Base-by-base conservation (phyloP, 176 grass and related monocot species). In the barley (Hordeum vulgare) region DNA sequence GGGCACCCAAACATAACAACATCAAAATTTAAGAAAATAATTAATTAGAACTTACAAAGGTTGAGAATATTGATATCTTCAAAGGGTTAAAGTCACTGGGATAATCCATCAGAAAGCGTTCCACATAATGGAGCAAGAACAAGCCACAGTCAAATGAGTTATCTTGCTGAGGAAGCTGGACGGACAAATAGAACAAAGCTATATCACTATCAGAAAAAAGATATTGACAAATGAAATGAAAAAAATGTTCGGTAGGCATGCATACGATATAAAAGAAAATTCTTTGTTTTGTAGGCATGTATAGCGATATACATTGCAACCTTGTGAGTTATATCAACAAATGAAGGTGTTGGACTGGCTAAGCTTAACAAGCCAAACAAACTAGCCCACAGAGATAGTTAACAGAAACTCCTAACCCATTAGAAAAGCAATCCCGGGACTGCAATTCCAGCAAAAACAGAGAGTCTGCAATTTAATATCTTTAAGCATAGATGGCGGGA, bases 81-180 rank as follows among this genome's bases (percentile, higher is more conserved):
- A 96, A 81, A 33, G 93, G 93, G 71, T 94, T 90, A 86, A 99
- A 89, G 82, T 49, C 74, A 73, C 49, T 56, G 24, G 97, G 89
- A 96, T 81, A 85, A 86, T 94, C 93, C 85, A 79, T 91, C 85
- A 99, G 75, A 89, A 99, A 99, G 70, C 49, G 85, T 53, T 99
- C 97, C 70, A 94, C 91, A 81, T 92, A 94, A 83, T 99, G 93
- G 77, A 99, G 93, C 70, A 99, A 75, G 79, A 96, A 99, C 67
- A 99, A 81, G 45, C 97, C 97, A 10, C 97, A 99, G 62, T 99
- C 97, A 87, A 89, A 99, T 75, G 91, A 96, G 84, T 99, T 99
- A 77, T 99, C 97, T 82, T 99, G 97, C 82, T 99, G 97, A 44
- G 97, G 97, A 53, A 96, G 83, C 97, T 99, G 82, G 25, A 87